Percentiles rank a stretch among this genome's conserved stretches.
These are phyloP conservation scores for Carallia pectinifolia DNA, from an alignment of 345 rosid species.

Conservation along the genomic window DNA sequence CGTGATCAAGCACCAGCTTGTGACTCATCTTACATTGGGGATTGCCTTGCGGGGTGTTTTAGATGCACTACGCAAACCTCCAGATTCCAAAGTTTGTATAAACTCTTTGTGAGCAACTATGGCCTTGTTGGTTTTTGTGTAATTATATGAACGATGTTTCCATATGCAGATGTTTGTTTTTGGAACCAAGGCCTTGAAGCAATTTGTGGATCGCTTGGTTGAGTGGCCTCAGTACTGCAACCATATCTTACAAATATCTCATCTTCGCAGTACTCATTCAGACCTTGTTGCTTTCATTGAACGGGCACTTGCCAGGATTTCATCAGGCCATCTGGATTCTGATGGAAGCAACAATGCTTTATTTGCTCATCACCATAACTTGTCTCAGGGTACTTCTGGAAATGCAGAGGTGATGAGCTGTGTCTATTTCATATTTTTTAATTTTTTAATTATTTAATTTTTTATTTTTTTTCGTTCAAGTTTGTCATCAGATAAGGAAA, in stretches of 20 bases:
- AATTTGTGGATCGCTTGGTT: slow-evolving; percentile 86
- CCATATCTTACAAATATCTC: slow-evolving; percentile 95
- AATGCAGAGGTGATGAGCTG: slow-evolving; percentile 59
- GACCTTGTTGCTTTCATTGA: slow-evolving; percentile 90
- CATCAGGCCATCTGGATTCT: slow-evolving; percentile 69
- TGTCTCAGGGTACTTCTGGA: slow-evolving; percentile 46
- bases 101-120: neutral
- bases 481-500: neutral
- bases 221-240: slow-evolving; percentile 99
- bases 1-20: slow-evolving; percentile 94
- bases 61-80: slow-evolving; percentile 92
- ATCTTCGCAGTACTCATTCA: slow-evolving; percentile 72
- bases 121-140: slow-evolving; percentile 8
- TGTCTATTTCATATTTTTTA: neutral
- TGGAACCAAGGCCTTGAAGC: slow-evolving; percentile 96
- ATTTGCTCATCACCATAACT: slow-evolving; percentile 43
- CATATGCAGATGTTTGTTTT: slow-evolving; percentile 84
- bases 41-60: slow-evolving; percentile 89
- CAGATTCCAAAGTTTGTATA: slow-evolving; percentile 86
- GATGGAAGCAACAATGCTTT: slow-evolving; percentile 51
- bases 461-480: neutral
- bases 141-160: slow-evolving; percentile 10
- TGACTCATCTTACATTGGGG: slow-evolving; percentile 85
- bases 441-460: too few relatives aligned
- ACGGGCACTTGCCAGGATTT: slow-evolving; percentile 74